phyloP scores from a whole-genome alignment of 1,139 yeast species.

The Blastobotrys malaysiensis region DNA sequence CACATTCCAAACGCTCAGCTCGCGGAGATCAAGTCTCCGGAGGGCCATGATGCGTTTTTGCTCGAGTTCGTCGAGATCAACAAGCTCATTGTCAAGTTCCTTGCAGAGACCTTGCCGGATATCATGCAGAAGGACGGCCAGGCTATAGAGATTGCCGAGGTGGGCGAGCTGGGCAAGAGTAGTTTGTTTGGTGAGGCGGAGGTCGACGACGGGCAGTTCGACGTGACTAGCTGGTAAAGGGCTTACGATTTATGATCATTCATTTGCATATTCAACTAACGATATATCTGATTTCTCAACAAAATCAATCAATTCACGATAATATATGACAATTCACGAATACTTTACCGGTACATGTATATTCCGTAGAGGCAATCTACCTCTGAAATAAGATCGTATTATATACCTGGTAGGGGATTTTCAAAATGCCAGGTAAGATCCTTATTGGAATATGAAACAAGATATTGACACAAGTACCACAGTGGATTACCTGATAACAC shows the following conservation, averaged over 20 bases:
- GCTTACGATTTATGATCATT: background rate
- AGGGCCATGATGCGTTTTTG: constrained; percentile 95
- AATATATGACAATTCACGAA: no score
- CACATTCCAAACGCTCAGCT: constrained; percentile 65
- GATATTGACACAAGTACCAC: no score
- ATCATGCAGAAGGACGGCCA: constrained; percentile 46
- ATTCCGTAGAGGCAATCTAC: no score
- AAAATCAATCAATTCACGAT: background rate
- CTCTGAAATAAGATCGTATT: no score
- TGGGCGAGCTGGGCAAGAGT: constrained; percentile 45
- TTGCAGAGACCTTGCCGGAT: constrained; percentile 52
- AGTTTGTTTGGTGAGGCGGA: constrained; percentile 96
- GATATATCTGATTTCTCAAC: background rate
- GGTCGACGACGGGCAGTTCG: constrained; percentile 34
- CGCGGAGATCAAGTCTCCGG: constrained; percentile 80
- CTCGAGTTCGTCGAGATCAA: constrained; percentile 84
- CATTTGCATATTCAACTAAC: background rate
- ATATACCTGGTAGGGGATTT: no score
- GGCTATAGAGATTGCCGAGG: constrained; percentile 50
- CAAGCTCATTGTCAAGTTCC: constrained; percentile 59
- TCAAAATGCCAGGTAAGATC: no score
- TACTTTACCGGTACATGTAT: no score
- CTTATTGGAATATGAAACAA: no score
- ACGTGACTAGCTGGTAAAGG: constrained; percentile 83
- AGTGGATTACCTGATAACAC: no score